Percentiles rank a stretch among this genome's conserved stretches.
Conservation (phyloP, 768 basidiomycete species). For the Agaricus subrufescens region DNA sequence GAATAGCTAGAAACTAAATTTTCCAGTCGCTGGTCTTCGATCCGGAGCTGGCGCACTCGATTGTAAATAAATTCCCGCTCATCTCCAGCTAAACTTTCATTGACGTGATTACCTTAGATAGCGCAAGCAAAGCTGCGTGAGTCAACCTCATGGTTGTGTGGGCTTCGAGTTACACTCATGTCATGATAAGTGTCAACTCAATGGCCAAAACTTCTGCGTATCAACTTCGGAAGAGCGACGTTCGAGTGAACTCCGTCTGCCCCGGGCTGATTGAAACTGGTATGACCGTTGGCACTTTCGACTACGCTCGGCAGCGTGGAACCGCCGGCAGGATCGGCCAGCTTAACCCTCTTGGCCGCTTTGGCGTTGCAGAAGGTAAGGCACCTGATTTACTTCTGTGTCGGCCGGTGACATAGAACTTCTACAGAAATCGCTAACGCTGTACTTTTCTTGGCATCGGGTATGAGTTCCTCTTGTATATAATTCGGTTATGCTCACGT, state of each 20-base stretch:
- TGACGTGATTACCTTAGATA: conserved; percentile 44
- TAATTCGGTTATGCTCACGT: neutral
- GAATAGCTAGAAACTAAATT: conserved; percentile 1
- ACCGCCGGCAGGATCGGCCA: conserved; percentile 75
- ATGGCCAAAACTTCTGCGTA: conserved; percentile 80
- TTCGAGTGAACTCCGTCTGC: conserved; percentile 88
- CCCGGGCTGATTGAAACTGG: conserved; percentile 93
- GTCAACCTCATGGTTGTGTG: conserved; percentile 20
- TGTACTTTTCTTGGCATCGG: conserved; percentile 84
- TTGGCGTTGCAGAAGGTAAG: conserved; percentile 76
- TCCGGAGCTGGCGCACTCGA: conserved; percentile 80
- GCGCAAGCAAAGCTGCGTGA: conserved; percentile 91
- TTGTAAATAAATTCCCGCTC: conserved; percentile 43
- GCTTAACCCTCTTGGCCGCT: conserved; percentile 79
- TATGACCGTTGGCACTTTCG: conserved; percentile 81
- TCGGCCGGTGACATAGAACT: too few relatives aligned
- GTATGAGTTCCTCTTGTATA: conserved; percentile 30
- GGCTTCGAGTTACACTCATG: neutral
- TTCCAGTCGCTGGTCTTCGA: conserved; percentile 74
- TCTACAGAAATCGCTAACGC: conserved; percentile 77
- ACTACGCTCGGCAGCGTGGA: conserved; percentile 71
- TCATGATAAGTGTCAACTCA: conserved; percentile 67
- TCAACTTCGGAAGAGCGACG: conserved; percentile 74
- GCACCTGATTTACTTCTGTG: too few relatives aligned
- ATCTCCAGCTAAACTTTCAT: neutral